These are phyloP conservation scores for Psilocybe azurescens DNA, from an alignment of 768 basidiomycete genomes.

Conservation along the genomic window DNA sequence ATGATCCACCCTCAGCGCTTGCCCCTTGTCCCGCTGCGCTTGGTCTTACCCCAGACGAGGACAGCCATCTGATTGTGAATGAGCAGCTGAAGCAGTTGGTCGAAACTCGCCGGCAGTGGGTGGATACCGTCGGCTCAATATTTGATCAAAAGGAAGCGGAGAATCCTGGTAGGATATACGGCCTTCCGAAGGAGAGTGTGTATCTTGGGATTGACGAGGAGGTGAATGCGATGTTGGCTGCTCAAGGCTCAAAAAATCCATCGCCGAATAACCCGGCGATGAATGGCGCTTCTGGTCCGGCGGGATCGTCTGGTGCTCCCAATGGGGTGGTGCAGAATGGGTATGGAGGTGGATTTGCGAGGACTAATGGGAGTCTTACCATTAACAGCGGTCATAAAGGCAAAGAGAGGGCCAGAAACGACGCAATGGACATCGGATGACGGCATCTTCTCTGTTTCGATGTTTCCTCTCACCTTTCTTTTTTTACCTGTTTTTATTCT, in stretches of 20 bases:
- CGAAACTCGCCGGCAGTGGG: constrained; percentile 78
- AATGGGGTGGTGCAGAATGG: constrained; percentile 21
- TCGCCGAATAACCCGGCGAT: constrained; percentile 24
- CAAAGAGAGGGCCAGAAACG: constrained; percentile 54
- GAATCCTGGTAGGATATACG: constrained; percentile 72
- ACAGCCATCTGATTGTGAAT: constrained; percentile 63
- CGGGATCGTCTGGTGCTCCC: constrained; percentile 21
- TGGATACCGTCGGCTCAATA: constrained; percentile 72
- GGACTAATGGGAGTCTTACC: constrained; percentile 24
- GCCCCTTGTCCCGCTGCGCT: constrained; percentile 75
- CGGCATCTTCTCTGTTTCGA: constrained; percentile 24
- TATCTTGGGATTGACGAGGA: constrained; percentile 79
- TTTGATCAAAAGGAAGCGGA: constrained; percentile 77
- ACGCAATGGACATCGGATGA: constrained; percentile 77
- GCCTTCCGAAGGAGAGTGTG: constrained; percentile 77
- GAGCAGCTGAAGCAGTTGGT: constrained; percentile 77
- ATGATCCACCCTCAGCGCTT: constrained; percentile 40
- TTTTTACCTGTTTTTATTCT: constrained; percentile 15
- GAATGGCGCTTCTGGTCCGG: constrained; percentile 23
- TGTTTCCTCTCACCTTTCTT: constrained; percentile 16
- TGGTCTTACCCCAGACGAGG: constrained; percentile 72
- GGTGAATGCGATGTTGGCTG: constrained; percentile 42
- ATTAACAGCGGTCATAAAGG: constrained; percentile 43
- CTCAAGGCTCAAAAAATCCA: constrained; percentile 22
- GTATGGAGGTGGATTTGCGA: constrained; percentile 3